Percentiles rank a stretch among this genome's conserved stretches.
These are phyloP conservation scores for Pycnococcus provasolii DNA, from an alignment of 139 green algal species.

Conservation along the genomic window DNA sequence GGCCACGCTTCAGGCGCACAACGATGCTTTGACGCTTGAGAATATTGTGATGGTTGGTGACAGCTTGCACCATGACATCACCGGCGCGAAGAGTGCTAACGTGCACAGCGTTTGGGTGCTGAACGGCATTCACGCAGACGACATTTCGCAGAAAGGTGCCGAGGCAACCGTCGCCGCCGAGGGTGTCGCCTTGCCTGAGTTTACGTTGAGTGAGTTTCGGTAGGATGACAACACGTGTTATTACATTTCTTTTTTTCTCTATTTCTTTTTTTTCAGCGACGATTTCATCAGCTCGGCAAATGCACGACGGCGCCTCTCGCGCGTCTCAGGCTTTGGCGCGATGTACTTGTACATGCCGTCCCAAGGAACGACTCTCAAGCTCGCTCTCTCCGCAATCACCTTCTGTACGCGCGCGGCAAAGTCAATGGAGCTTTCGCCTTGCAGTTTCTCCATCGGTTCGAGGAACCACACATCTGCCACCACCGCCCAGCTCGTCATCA, in stretches of 20 bases:
- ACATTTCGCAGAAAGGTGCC: no score
- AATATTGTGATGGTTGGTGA: constrained; percentile 56
- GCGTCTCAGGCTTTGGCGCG: constrained; percentile 64
- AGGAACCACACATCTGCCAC: constrained; percentile 91
- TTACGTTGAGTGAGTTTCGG: no score
- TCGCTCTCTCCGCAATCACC: constrained; percentile 52
- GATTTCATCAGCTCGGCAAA: no score
- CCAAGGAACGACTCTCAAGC: constrained; percentile 53
- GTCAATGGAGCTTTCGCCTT: constrained; percentile 53
- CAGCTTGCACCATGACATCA: constrained; percentile 67
- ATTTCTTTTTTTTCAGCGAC: no score
- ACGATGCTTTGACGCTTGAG: not conserved
- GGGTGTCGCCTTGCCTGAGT: no score
- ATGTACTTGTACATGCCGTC: constrained; percentile 97
- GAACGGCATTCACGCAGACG: no score
- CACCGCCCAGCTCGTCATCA: constrained; percentile 86
- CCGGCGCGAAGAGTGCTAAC: not conserved
- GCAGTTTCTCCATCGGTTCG: constrained; percentile 56
- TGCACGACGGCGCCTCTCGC: constrained; percentile 57
- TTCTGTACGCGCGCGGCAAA: constrained; percentile 75
- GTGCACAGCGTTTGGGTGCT: no score
- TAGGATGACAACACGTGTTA: no score
- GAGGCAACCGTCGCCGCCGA: no score
- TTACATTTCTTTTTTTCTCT: no score
- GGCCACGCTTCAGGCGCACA: no score